Percentiles rank a stretch among this genome's conserved stretches.
Conservation (phyloP, 345 rosid genomes). For the Syzygium grande region DNA sequence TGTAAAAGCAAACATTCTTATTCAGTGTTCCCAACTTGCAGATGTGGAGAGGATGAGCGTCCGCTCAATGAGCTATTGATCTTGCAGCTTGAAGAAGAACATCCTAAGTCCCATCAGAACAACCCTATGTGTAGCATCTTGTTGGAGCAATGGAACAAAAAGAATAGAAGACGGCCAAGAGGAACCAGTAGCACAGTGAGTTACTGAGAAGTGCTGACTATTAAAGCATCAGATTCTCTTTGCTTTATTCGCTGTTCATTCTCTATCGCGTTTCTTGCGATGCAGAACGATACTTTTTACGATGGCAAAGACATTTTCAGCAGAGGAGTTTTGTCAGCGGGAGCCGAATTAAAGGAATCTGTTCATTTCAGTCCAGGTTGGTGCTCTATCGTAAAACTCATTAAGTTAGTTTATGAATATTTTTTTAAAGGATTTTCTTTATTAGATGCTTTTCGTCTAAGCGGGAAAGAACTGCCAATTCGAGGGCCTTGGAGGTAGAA, state of each 20-base stretch:
- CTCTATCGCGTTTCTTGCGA: not conserved
- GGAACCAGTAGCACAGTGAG: conserved; percentile 22
- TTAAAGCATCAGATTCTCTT: not conserved
- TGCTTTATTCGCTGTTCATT: not conserved
- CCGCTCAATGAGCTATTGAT: conserved; percentile 60
- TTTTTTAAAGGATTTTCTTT: not conserved
- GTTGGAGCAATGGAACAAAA: conserved; percentile 40
- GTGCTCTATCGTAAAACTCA: not conserved
- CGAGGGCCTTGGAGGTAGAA: conserved; percentile 35
- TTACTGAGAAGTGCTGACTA: not conserved
- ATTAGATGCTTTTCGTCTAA: conserved; percentile 25
- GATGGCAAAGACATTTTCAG: not conserved
- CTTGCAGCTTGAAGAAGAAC: conserved; percentile 40
- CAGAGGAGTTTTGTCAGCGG: conserved; percentile 6
- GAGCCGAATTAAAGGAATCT: conserved; percentile 18
- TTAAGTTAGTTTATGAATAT: not conserved
- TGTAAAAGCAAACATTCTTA: not conserved
- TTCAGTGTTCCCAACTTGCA: conserved; percentile 1
- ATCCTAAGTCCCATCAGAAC: conserved; percentile 19
- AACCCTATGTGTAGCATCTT: conserved; percentile 29
- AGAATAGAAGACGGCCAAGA: conserved; percentile 17
- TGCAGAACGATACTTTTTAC: not conserved
- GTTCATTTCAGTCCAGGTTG: conserved; percentile 28
- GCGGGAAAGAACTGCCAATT: conserved; percentile 25
- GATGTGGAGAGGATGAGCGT: conserved; percentile 74